Conservation (phyloP, 2,329 filamentous ascomycete species). For the Didymella exigua region DNA sequence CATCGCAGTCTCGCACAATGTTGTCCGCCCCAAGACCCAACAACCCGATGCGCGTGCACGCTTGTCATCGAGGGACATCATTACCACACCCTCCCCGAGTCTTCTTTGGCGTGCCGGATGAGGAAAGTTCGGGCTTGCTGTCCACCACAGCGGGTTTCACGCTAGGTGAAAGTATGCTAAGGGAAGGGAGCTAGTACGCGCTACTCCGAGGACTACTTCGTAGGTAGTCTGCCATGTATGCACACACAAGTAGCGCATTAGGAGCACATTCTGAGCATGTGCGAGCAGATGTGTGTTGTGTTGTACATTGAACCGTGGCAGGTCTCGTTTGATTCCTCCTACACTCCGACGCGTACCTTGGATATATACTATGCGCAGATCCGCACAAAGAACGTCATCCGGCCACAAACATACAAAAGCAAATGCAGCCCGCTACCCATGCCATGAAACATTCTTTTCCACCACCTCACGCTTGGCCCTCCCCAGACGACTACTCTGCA, state of each 20-base stretch:
- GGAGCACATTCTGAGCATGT: too few species aligned
- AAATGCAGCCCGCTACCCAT: constrained; percentile 17
- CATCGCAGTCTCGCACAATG: too few species aligned
- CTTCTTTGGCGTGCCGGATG: background rate
- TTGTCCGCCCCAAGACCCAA: too few species aligned
- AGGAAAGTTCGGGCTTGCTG: background rate
- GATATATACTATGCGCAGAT: background rate
- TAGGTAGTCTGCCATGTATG: too few species aligned
- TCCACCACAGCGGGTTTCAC: constrained; percentile 9
- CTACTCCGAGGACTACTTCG: background rate
- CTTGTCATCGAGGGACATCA: too few species aligned
- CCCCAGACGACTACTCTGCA: background rate
- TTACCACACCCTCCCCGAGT: too few species aligned
- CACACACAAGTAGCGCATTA: too few species aligned
- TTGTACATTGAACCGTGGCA: background rate
- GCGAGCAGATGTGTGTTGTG: background rate
- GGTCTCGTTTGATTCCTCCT: background rate
- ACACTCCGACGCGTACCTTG: background rate
- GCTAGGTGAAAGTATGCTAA: background rate
- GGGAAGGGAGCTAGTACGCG: background rate
- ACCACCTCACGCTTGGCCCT: background rate
- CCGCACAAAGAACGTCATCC: background rate
- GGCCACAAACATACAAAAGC: constrained; percentile 5
- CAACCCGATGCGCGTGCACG: too few species aligned
- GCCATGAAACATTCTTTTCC: constrained; percentile 12